Percentiles rank a stretch among this genome's conserved stretches.
Evolutionary conservation across 768 basidiomycete genomes (phyloP).

Genomic region (Leccinum broughii): DNA sequence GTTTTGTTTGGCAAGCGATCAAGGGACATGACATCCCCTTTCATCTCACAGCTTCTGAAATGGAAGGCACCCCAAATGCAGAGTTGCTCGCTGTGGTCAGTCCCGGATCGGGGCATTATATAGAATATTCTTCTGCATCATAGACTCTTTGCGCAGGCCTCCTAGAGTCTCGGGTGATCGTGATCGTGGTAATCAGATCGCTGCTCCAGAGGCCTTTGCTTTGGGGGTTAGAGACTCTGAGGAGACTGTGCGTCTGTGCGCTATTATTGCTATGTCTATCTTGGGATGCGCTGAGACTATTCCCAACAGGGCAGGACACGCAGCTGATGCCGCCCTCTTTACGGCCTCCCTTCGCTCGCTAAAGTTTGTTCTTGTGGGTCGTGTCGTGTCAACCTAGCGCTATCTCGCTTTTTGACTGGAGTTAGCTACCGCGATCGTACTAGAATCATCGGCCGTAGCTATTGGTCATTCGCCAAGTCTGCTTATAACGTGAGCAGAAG

Average conservation of each 20-base stretch:
- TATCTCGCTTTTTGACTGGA: constrained; percentile 22
- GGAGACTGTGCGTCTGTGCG: not conserved
- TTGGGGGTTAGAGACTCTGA: not conserved
- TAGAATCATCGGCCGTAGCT: constrained; percentile 9
- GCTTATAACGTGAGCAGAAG: constrained; percentile 18
- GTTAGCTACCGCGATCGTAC: constrained; percentile 12
- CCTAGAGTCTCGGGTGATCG: constrained; percentile 1
- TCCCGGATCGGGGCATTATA: constrained; percentile 12
- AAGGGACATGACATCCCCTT: constrained; percentile 32
- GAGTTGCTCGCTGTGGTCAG: constrained; percentile 15
- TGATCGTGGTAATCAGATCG: constrained; percentile 10
- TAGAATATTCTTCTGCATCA: constrained; percentile 21
- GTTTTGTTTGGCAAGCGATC: constrained; percentile 27
- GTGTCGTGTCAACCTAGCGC: constrained; percentile 8
- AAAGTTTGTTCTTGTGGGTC: constrained; percentile 6
- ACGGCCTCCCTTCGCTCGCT: constrained; percentile 27
- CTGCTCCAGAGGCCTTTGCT: not conserved
- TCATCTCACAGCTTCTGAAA: constrained; percentile 33
- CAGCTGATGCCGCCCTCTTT: constrained; percentile 37
- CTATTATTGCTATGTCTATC: constrained; percentile 21
- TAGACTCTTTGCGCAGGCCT: constrained; percentile 15
- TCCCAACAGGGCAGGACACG: constrained; percentile 26
- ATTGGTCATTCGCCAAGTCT: constrained; percentile 13
- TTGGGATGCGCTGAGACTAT: constrained; percentile 15
- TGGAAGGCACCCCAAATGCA: constrained; percentile 28